Conservation (phyloP, 2,329 filamentous ascomycete species). For the Plenodomus lindquistii region DNA sequence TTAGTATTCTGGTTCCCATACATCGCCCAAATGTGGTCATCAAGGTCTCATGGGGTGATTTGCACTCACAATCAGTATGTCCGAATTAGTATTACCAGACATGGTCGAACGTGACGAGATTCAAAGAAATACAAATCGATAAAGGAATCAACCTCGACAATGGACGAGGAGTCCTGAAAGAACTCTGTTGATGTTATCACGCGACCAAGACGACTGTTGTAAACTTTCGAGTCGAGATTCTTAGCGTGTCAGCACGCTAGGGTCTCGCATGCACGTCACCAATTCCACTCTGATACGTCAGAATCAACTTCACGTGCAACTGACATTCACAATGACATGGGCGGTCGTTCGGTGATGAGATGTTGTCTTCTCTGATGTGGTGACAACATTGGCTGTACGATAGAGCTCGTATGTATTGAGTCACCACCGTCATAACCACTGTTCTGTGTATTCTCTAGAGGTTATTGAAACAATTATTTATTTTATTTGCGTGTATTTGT, state of each 20-base stretch:
- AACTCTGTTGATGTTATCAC: background rate
- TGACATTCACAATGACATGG: background rate
- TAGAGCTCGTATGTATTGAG: no score
- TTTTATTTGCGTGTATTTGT: no score
- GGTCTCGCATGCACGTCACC: background rate
- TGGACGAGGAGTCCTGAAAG: background rate
- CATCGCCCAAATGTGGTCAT: background rate
- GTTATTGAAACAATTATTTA: no score
- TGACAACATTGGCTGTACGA: background rate
- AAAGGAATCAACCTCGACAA: background rate
- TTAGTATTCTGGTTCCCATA: conserved; percentile 1
- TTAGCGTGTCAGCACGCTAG: background rate
- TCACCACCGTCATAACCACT: no score
- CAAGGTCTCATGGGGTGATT: background rate
- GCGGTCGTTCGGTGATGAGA: background rate
- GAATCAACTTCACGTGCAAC: background rate
- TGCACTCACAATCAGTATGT: background rate
- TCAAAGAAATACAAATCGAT: background rate
- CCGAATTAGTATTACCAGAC: background rate
- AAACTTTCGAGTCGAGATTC: background rate
- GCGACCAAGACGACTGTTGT: background rate
- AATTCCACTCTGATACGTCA: background rate
- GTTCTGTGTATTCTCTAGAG: no score
- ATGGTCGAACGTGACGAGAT: background rate
- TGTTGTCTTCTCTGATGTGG: background rate